Evolutionary conservation across 192 early-diverging fungal species (phyloP).

Genomic region (Coemansia sp.): DNA sequence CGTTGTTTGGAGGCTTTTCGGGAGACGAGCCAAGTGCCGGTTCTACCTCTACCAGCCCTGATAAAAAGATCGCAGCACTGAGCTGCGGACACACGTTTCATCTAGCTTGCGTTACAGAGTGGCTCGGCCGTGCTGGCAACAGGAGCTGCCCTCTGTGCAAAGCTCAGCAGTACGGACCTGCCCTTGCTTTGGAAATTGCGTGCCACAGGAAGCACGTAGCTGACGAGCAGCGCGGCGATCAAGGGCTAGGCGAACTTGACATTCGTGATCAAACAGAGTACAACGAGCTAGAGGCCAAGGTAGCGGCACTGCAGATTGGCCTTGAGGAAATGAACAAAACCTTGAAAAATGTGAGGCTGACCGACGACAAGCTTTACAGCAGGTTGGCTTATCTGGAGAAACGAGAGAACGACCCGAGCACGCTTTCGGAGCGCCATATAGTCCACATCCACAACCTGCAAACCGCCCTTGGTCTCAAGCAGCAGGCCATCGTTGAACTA

Average conservation of each 20-base stretch:
- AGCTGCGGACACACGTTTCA: too few relatives aligned
- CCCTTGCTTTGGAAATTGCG: background rate
- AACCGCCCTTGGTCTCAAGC: background rate
- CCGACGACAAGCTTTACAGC: background rate
- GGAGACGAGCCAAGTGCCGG: background rate
- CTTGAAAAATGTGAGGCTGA: background rate
- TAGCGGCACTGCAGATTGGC: background rate
- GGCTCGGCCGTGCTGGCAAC: background rate
- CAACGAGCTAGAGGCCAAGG: background rate
- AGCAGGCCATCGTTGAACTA: background rate
- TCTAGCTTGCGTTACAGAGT: background rate
- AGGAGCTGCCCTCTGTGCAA: constrained; percentile 1
- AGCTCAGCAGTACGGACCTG: background rate
- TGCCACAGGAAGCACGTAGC: background rate
- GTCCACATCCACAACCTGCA: background rate
- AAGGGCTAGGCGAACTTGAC: background rate
- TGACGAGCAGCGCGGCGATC: background rate
- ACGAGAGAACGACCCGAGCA: background rate
- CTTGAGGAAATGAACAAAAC: background rate
- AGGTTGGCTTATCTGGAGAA: background rate
- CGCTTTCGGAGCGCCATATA: background rate
- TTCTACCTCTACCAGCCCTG: background rate
- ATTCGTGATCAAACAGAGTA: background rate
- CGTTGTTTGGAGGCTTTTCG: background rate
- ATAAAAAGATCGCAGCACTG: too few relatives aligned